phyloP scores from a whole-genome alignment of 805 yeast species.

The Yarrowia divulgata region DNA sequence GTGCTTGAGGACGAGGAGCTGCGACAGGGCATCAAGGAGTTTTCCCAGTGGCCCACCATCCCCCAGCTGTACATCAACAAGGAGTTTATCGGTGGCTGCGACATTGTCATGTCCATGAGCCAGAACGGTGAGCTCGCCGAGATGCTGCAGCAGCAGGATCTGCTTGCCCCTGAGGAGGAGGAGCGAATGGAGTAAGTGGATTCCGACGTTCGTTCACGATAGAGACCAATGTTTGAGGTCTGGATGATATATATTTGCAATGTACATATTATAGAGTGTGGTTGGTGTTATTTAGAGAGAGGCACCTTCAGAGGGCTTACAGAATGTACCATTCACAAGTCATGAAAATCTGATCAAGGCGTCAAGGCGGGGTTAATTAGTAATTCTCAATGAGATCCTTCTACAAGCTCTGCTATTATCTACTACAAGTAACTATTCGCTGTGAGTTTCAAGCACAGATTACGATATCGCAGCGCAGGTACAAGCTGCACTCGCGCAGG shows the following conservation, averaged over 20 bases:
- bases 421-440: no score
- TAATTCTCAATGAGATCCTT: no score
- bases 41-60: constrained; percentile 96
- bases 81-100: constrained; percentile 98
- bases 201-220: background rate
- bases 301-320: background rate
- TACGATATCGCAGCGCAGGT: no score
- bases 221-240: background rate
- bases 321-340: no score
- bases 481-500: background rate
- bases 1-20: constrained; percentile 94
- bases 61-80: constrained; percentile 90
- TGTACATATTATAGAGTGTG: constrained; percentile 32
- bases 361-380: no score
- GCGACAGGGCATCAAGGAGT: constrained; percentile 95
- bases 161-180: constrained; percentile 76
- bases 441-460: no score
- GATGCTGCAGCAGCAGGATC: constrained; percentile 77
- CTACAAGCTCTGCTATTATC: no score
- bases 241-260: constrained; percentile 28
- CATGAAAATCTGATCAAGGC: no score
- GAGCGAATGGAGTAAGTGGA: constrained; percentile 4
- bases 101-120: constrained; percentile 90
- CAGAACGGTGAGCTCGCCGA: constrained; percentile 85
- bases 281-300: background rate